Base-by-base conservation (phyloP, 345 rosid species). In the Gossypium rotundifolium region DNA sequence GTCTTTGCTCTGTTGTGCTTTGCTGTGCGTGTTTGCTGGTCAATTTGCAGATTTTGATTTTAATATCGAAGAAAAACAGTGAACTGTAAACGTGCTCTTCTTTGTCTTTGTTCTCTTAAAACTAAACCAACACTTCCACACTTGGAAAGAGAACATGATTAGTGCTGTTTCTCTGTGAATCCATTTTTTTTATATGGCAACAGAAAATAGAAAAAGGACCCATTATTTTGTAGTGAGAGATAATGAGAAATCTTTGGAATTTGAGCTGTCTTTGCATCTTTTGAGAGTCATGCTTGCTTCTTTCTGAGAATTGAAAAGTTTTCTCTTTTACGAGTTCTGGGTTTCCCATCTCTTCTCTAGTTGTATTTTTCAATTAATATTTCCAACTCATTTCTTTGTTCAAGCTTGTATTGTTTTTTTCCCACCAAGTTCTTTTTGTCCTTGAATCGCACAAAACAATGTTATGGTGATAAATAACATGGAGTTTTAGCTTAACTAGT, bases 201-300 rank as follows among this genome's bases (percentile, higher is more conserved):
- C 54, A 57, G 49, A 58, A 40, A 11, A 4, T 33, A 11, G 9
- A 54, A n/a, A 78, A 80, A 68, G 10, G 69, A 22, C 27, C 54
- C 65, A 54, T 45, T 75, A 61, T 64, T 69, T 57, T 45, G 3
- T 55, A 25, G 45, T 62, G 42, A 71, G 20, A 75, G 74, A 40
- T 66, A 59, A 77, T 54, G 69, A 72, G 71, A 44, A 40, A 12
- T 70, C 82, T 82, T 90, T 72, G 97, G 91, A 88, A 76, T 85
- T 83, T 81, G 96, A 79, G 91, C 84, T 81, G 71, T 54, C 70
- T 82, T 86, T 87, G 61, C 90, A 81, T 83, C 93, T 92, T 90
- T 90, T 85, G 85, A 90, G 96, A 88, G 62, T 83, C 92, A 86
- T 87, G 93, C 90, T 78, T 82, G 75, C 76, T 78, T 83, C 73